Evolutionary conservation across 192 early-diverging fungal genomes (phyloP).

Genomic region (Coemansia sp.): DNA sequence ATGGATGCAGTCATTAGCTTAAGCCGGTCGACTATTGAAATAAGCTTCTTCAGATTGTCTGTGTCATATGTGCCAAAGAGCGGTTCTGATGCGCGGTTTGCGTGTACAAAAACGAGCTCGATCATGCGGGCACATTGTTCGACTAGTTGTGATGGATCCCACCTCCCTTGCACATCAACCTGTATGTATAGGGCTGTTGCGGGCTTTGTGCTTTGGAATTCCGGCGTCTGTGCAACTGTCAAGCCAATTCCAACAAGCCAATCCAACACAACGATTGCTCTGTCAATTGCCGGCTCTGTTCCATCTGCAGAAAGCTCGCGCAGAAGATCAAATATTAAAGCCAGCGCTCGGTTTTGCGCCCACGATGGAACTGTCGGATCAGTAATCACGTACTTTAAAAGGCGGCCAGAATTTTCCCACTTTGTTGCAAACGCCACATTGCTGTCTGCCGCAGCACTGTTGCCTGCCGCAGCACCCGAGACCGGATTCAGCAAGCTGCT

Average conservation of each 20-base stretch:
- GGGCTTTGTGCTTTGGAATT: neutral
- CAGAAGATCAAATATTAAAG: conserved; percentile 11
- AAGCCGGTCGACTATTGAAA: conserved; percentile 4
- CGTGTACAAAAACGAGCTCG: neutral
- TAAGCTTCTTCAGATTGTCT: neutral
- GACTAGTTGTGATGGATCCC: conserved; percentile 8
- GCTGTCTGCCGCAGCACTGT: no score
- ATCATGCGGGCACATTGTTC: conserved; percentile 10
- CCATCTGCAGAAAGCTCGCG: conserved; percentile 13
- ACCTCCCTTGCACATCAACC: conserved; percentile 18
- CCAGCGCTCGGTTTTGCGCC: conserved; percentile 21
- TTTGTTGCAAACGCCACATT: neutral
- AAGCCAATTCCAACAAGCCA: conserved; percentile 19
- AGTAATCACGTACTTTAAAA: conserved; percentile 16
- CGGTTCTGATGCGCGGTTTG: neutral
- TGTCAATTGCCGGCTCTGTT: neutral
- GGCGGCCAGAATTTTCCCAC: conserved; percentile 10
- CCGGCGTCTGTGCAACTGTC: conserved; percentile 1
- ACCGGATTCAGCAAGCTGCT: neutral
- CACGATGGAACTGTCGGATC: conserved; percentile 35
- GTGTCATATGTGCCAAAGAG: neutral
- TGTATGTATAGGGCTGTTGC: neutral
- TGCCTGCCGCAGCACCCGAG: neutral
- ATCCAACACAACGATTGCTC: conserved; percentile 18
- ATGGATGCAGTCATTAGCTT: conserved; percentile 18